Evolutionary conservation across 2,329 filamentous ascomycete genomes (phyloP), one percentile per base, ranked within the genome.

Genomic region (Herpotrichia juniperi): DNA sequence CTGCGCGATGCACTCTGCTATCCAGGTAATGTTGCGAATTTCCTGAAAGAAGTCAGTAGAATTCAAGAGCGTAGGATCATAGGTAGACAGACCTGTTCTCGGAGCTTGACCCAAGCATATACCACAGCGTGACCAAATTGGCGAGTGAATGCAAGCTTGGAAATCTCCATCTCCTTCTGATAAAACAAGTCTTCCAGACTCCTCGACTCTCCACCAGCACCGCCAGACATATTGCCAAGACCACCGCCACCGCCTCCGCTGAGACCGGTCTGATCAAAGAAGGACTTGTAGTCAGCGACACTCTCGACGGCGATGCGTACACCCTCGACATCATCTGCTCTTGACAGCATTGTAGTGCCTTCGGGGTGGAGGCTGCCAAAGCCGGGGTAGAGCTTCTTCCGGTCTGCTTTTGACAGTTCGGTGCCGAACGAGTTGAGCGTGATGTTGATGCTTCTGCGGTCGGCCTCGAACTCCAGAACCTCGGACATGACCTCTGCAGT

Each of bases 21-120:
- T 99, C 94, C 94, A 99, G 46, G 94, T 97, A 70, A 99, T 96
- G 78, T 99, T 99, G 61, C 94, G 90, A 67, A 97, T 97, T 89
- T 99, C 94, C 93, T 97, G 57, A 48, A 34, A 6, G 17, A 22
- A 68, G 59, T 52, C 19, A 30, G 45, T 40, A 26, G 14, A 40
- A n/a, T 28, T 22, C 34, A 11, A 28, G 44, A 43, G 9, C 42
- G 17, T n/a, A 37, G 37, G 21, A 21, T 12, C 48, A 31, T 9
- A 30, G 14, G 32, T 22, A 2, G 34, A 73, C 87, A 74, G 78
- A 96, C 93, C 87, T 99, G 94, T 78, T 99, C 94, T 74, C 93
- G 87, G 68, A 99, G 79, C 81, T 96, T 97, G 53, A 99, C 91
- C 94, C 94, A 99, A 16, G 92, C 92, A 73, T 97, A 99, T 45